phyloP scores from a whole-genome alignment of 768 basidiomycete genomes.

The Amanita phalloides region DNA sequence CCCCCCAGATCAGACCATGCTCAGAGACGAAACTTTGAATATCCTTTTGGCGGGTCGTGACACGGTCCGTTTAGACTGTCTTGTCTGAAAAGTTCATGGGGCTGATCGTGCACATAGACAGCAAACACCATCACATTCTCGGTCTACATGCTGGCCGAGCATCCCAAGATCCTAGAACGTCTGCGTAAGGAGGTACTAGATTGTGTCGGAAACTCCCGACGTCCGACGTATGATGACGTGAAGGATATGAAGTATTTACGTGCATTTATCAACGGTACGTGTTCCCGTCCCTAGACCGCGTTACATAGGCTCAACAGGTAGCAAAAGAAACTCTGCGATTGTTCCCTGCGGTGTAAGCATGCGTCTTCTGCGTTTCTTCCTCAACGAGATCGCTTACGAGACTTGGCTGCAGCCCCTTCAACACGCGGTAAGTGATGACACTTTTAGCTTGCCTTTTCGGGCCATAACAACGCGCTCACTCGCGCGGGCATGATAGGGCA shows the following conservation, averaged over 20 bases:
- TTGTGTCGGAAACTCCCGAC: constrained; percentile 23
- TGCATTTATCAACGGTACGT: constrained; percentile 23
- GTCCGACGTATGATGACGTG: constrained; percentile 34
- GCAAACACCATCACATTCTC: constrained; percentile 29
- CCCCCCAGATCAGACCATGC: constrained; percentile 14
- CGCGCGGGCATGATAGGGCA: constrained; percentile 7
- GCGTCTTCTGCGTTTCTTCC: neutral
- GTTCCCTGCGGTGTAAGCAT: constrained; percentile 10
- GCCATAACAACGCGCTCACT: neutral
- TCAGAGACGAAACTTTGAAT: constrained; percentile 42
- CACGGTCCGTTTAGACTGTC: constrained; percentile 22
- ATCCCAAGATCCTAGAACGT: constrained; percentile 27
- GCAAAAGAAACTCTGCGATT: constrained; percentile 8
- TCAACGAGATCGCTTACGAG: neutral
- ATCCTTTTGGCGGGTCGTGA: constrained; percentile 49
- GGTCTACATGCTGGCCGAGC: constrained; percentile 31
- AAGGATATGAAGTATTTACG: constrained; percentile 32
- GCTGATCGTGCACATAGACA: constrained; percentile 17
- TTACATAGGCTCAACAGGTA: neutral
- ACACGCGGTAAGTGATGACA: constrained; percentile 13
- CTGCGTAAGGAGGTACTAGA: constrained; percentile 31
- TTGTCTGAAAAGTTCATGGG: neutral
- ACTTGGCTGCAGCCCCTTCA: constrained; percentile 14
- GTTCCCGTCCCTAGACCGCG: neutral
- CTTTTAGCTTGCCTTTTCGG: neutral